phyloP scores from a whole-genome alignment of 345 rosid genomes.

The Trapa incisa region DNA sequence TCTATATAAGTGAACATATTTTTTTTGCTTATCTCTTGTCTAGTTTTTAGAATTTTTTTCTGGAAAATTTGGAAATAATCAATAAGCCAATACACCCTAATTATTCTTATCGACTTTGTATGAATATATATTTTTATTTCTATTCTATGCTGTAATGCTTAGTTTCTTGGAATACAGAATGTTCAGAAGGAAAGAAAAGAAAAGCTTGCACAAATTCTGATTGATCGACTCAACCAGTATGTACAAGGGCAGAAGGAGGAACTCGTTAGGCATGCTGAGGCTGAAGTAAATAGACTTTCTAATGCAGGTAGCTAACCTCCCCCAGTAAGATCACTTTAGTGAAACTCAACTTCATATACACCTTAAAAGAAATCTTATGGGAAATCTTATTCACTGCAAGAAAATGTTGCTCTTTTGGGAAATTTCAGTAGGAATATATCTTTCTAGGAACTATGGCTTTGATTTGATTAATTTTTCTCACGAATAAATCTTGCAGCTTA shows the following conservation, averaged over 20 bases:
- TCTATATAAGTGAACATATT: too few species aligned
- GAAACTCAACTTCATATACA: too few species aligned
- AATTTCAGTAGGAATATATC: neutral
- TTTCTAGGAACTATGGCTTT: neutral
- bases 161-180: slow-evolving; percentile 30
- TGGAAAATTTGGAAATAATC: too few species aligned
- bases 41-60: too few species aligned
- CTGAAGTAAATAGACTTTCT: slow-evolving; percentile 79
- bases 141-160: neutral
- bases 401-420: neutral
- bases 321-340: too few species aligned
- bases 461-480: neutral
- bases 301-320: slow-evolving; percentile 50
- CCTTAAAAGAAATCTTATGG: too few species aligned
- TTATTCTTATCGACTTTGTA: neutral
- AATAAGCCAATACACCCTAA: neutral
- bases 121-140: neutral
- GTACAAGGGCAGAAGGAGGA: slow-evolving; percentile 63
- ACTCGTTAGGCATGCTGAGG: slow-evolving; percentile 50
- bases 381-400: neutral
- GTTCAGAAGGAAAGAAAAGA: slow-evolving; percentile 97
- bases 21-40: too few species aligned
- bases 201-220: slow-evolving; percentile 60
- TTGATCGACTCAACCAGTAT: slow-evolving; percentile 65
- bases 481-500: slow-evolving; percentile 44